Base-by-base conservation (phyloP, 306 rosid species). In the Vigna hirtella region DNA sequence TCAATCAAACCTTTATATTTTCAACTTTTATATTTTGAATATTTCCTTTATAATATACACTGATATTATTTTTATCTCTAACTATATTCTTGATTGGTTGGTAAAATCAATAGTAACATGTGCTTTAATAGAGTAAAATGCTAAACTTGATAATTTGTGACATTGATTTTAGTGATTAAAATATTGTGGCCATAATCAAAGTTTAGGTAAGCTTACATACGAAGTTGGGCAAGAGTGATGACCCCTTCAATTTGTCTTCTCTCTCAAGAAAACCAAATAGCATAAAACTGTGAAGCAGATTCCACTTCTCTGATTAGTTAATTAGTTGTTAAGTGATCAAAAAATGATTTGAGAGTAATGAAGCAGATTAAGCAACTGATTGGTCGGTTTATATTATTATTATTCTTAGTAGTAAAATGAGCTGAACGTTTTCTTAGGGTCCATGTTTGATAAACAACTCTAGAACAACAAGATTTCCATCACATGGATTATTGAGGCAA, bases 401-500 rank as follows among this genome's bases (percentile, higher is more conserved):
- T 75, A 71, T 66, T 30, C 81, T 51, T 69, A 83, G 45, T 76
- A 71, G 43, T 26, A 40, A 73, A 70, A 36, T 63, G 45, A 58
- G 20, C 0, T 0, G 53, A 64, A 53, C 38, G 71, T 73, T 90
- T 84, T 77, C 85, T 83, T 78, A 73, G 79, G 83, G 89, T 88
- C 89, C 53, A 85, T 81, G 93, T 90, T 89, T 80, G 98, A 87
- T 85, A 58, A 88, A 87, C 97, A 80, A 88, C 89, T 88, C 71
- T 47, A 74, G 63, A 72, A 62, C 63, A 72, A 66, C 55, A 58
- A 47, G 72, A 69, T 56, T 51, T 65, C 47, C 82, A 57, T 66
- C 64, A 73, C 17, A 2, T 15, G 83, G 65, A 76, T 78, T 76
- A 77, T 52, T 77, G 66, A 55, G 20, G 26, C 80, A 61, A 74